Conservation (phyloP, 306 rosid species). For the Aeschynomene evenia region DNA sequence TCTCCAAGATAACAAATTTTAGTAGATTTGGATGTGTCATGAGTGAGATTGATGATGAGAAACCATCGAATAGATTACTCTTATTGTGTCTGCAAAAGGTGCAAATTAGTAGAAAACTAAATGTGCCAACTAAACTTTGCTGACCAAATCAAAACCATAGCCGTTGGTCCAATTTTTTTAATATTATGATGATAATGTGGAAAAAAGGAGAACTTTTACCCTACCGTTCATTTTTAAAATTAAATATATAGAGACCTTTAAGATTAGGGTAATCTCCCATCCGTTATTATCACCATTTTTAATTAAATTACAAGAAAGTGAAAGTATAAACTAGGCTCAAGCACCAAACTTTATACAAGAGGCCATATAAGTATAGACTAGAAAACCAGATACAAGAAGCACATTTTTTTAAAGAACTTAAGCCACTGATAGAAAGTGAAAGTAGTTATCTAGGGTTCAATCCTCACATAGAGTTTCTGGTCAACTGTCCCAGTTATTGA, state of each 20-base stretch:
- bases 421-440: no score
- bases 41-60: not conserved
- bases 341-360: no score
- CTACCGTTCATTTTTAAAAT: not conserved
- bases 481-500: no score
- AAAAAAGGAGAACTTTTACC: not conserved
- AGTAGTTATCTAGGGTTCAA: no score
- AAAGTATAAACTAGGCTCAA: no score
- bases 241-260: not conserved
- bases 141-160: constrained; percentile 15
- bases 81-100: not conserved
- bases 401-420: no score
- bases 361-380: no score
- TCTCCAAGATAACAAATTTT: not conserved
- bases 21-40: not conserved
- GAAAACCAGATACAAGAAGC: no score
- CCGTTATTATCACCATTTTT: not conserved
- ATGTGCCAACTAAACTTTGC: constrained; percentile 5
- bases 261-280: not conserved
- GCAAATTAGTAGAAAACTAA: not conserved
- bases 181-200: not conserved
- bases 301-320: not conserved
- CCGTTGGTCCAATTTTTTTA: not conserved
- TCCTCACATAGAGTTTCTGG: no score
- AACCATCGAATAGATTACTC: not conserved